Evolutionary conservation across 1,139 yeast species (phyloP).

Genomic region (Magnusiomyces suaveolens): DNA sequence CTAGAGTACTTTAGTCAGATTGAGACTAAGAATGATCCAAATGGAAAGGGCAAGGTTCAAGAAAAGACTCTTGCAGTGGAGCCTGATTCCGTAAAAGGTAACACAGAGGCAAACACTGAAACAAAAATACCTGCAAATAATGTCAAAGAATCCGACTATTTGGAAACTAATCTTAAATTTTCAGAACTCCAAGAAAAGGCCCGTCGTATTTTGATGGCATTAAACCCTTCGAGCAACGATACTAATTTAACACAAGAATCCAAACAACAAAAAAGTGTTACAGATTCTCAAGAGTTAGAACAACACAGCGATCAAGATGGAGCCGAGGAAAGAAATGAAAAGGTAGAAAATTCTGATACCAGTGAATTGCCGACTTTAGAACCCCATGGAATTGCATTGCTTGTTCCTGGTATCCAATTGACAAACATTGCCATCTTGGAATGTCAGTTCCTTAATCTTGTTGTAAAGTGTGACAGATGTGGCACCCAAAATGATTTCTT

Average conservation of each 20-base stretch:
- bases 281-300: background rate
- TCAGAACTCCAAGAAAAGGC: constrained; percentile 17
- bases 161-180: constrained; percentile 13
- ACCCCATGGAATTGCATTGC: constrained; percentile 31
- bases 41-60: background rate
- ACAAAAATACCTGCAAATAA: background rate
- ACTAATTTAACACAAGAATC: background rate
- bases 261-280: background rate
- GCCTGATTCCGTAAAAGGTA: background rate
- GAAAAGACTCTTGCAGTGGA: background rate
- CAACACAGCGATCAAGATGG: constrained; percentile 4
- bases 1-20: background rate
- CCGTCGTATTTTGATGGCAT: constrained; percentile 8
- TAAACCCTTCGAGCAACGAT: constrained; percentile 2
- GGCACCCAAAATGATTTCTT: constrained; percentile 30
- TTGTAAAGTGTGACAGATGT: constrained; percentile 34
- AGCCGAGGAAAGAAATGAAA: constrained; percentile 7
- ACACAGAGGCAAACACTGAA: background rate
- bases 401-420: constrained; percentile 27
- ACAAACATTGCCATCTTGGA: constrained; percentile 32
- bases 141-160: constrained; percentile 7
- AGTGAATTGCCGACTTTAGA: constrained; percentile 17
- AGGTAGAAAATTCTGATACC: constrained; percentile 9
- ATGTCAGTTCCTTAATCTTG: constrained; percentile 29
- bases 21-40: background rate